A percentile compares a stretch with the other conserved stretches of the same genome.
These are phyloP conservation scores for Dendrobium huoshanense DNA, from an alignment of 106 monocot species.

Conservation along the genomic window DNA sequence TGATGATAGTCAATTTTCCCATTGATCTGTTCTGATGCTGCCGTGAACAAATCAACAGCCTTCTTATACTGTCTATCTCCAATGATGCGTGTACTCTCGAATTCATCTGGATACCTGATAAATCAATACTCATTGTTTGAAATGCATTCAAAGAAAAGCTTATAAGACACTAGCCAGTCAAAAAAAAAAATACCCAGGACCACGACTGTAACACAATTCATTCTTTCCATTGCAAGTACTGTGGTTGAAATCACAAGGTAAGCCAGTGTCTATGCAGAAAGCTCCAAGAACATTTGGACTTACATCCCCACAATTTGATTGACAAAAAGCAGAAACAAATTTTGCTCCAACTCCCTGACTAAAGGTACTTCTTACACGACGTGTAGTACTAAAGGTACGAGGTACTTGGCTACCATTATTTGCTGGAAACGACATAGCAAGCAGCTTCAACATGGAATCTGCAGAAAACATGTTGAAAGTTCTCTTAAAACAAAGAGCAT, in stretches of 20 bases:
- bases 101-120: slow-evolving; percentile 86
- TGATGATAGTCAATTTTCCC: slow-evolving; percentile 90
- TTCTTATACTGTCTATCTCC: slow-evolving; percentile 78
- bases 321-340: slow-evolving; percentile 93
- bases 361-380: slow-evolving; percentile 42
- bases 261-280: slow-evolving; percentile 84
- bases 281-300: slow-evolving; percentile 92
- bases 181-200: slow-evolving; percentile 54
- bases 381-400: slow-evolving; percentile 31
- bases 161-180: background rate
- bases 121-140: background rate
- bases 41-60: slow-evolving; percentile 71
- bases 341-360: slow-evolving; percentile 33
- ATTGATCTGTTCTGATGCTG: slow-evolving; percentile 53
- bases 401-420: slow-evolving; percentile 55
- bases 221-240: slow-evolving; percentile 95
- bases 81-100: slow-evolving; percentile 89
- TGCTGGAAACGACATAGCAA: slow-evolving; percentile 65
- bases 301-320: slow-evolving; percentile 94
- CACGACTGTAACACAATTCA: slow-evolving; percentile 90
- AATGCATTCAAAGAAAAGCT: background rate
- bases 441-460: slow-evolving; percentile 38
- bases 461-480: slow-evolving; percentile 10
- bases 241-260: slow-evolving; percentile 89
- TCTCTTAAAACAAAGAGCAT: background rate